These are phyloP conservation scores for Aspergillus transmontanensis DNA, from an alignment of 2,329 filamentous ascomycete species.

Conservation along the genomic window DNA sequence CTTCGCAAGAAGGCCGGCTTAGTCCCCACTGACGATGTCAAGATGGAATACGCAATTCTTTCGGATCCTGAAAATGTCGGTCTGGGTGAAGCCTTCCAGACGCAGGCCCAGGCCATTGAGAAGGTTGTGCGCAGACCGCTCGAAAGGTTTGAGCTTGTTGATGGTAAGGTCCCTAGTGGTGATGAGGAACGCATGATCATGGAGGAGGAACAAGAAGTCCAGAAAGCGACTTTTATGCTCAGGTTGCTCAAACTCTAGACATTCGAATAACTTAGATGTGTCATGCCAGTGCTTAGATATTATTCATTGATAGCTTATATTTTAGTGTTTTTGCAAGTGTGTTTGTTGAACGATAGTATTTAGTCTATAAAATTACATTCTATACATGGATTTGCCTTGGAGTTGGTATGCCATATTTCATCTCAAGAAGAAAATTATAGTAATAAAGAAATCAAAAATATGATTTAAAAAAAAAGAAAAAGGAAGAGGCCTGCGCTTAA, in stretches of 20 bases:
- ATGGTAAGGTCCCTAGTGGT: slow-evolving; percentile 58
- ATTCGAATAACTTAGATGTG: slow-evolving; percentile 5
- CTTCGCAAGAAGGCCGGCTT: slow-evolving; percentile 92
- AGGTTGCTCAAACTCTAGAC: slow-evolving; percentile 71
- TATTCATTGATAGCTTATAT: slow-evolving; percentile 5
- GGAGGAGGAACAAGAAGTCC: slow-evolving; percentile 83
- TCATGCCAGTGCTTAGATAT: slow-evolving; percentile 1
- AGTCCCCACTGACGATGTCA: slow-evolving; percentile 88
- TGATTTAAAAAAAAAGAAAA: background rate
- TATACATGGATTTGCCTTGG: background rate
- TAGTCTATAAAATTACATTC: slow-evolving; percentile 7
- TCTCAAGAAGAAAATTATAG: background rate
- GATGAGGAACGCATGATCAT: slow-evolving; percentile 66
- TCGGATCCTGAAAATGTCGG: slow-evolving; percentile 77
- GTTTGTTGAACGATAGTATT: slow-evolving; percentile 12
- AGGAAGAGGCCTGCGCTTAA: background rate
- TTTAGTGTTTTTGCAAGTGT: background rate
- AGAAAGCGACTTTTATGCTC: slow-evolving; percentile 78
- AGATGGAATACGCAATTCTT: slow-evolving; percentile 87
- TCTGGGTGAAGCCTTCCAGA: slow-evolving; percentile 68
- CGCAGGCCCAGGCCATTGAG: slow-evolving; percentile 69
- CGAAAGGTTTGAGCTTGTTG: slow-evolving; percentile 66
- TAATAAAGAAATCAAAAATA: background rate
- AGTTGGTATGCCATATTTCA: background rate
- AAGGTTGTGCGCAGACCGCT: slow-evolving; percentile 77